Evolutionary conservation across 2,329 filamentous ascomycete species (phyloP).

Genomic region (Microsporum canis): DNA sequence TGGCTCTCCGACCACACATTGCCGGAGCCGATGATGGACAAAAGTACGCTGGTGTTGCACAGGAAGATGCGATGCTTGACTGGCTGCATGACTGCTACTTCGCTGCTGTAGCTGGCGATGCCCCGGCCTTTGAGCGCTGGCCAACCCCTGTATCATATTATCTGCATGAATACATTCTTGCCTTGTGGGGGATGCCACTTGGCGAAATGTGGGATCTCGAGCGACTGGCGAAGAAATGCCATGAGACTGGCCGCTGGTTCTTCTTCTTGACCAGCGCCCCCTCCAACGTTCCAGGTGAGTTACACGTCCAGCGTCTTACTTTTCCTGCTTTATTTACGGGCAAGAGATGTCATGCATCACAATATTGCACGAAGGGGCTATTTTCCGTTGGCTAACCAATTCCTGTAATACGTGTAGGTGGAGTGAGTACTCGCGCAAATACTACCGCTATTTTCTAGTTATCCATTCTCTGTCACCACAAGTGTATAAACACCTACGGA

Average conservation of each 20-base stretch:
- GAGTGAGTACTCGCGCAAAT: constrained; percentile 22
- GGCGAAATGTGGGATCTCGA: constrained; percentile 39
- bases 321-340: not conserved
- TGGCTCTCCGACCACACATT: constrained; percentile 21
- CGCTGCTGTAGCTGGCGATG: constrained; percentile 53
- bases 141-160: constrained; percentile 36
- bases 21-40: constrained; percentile 28
- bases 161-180: constrained; percentile 33
- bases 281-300: constrained; percentile 30
- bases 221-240: constrained; percentile 25
- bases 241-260: constrained; percentile 27
- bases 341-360: not conserved
- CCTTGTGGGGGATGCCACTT: constrained; percentile 36
- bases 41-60: constrained; percentile 41
- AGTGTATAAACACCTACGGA: not conserved
- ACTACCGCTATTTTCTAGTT: constrained; percentile 22
- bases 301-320: constrained; percentile 3
- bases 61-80: constrained; percentile 45
- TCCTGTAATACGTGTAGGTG: constrained; percentile 8
- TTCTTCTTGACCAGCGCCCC: constrained; percentile 36
- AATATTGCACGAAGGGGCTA: not conserved
- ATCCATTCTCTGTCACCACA: no score
- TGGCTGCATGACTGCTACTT: constrained; percentile 63
- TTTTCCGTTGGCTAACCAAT: constrained; percentile 5
- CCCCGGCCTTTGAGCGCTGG: constrained; percentile 52